Conservation (phyloP, 1,139 yeast species). For the Sporopachydermia cereana region DNA sequence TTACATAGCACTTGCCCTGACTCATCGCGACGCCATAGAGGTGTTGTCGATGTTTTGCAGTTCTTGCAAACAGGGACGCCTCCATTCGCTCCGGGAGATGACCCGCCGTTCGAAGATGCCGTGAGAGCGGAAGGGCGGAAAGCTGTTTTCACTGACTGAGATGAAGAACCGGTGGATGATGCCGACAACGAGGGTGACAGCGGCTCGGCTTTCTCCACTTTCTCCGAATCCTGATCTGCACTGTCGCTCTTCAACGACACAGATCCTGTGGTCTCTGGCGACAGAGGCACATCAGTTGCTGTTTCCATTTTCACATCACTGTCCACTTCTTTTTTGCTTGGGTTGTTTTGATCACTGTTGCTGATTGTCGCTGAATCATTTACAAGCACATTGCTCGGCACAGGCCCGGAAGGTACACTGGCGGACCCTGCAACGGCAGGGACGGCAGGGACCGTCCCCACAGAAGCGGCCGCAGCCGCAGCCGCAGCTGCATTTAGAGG, state of each 20-base stretch:
- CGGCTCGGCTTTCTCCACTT: neutral
- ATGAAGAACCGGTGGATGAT: neutral
- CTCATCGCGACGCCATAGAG: slow-evolving; percentile 48
- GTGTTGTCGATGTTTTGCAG: slow-evolving; percentile 45
- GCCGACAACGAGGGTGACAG: neutral
- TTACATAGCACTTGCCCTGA: slow-evolving; percentile 46
- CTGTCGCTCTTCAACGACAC: too few relatives aligned
- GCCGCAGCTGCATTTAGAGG: neutral
- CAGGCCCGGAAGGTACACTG: neutral
- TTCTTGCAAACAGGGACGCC: slow-evolving; percentile 31
- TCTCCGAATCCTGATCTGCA: neutral
- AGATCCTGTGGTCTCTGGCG: too few relatives aligned
- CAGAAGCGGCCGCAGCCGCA: neutral
- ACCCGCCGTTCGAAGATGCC: neutral
- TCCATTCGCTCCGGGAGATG: neutral
- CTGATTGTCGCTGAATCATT: neutral
- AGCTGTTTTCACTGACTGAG: neutral
- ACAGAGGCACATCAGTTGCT: neutral
- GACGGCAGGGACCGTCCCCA: neutral
- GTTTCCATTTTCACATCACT: neutral
- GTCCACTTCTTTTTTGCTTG: neutral
- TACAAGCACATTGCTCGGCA: neutral
- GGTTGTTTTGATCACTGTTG: neutral
- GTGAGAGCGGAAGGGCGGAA: neutral
- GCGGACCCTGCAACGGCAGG: neutral